Base-by-base conservation (phyloP, 768 basidiomycete species). In the Suillus spraguei region DNA sequence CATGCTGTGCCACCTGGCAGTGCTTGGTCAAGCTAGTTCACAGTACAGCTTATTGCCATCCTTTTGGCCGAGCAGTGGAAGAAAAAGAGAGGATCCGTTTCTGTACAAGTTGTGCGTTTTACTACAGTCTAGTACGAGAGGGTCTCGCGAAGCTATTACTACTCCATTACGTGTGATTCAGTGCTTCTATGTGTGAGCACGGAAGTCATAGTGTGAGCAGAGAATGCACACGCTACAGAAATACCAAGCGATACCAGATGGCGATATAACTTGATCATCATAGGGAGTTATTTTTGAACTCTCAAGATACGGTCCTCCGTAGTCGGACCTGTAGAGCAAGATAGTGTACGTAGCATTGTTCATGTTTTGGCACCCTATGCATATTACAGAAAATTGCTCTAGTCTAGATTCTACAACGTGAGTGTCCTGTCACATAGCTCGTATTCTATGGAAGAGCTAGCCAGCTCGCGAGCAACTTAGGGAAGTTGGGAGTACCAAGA, bases 381-480 rank as follows among this genome's bases (percentile, higher is more conserved):
- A 54, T 36, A 22, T 54, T 13, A 54, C 35, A 54, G 20, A 35
- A 36, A 54, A 14, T 14, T 36, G n/a, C 28, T 32, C 14, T 8
- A 54, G n/a, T 5, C 53, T 10, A 13, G n/a, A 36, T 36, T 16
- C 54, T 38, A 36, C 35, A 38, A 55, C 11, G 22, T 16, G n/a
- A n/a, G 13, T 24, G n/a, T 20, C 4, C 35, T 8, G 6, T n/a
- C 22, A 24, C n/a, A 1, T n/a, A 53, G 33, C 52, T 55, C 54
- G 10, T 56, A 24, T 24, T 55, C 38, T 56, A 56, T 39, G 72
- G 76, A 41, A 77, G 66, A 38, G 63, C 53, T 13, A 75, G 56
- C 76, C 74, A 81, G n/a, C 65, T 62, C 16, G 63, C 69, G 14
- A 80, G 61, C 63, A 80, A 62, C 69, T 67, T 59, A 46, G 67